Evolutionary conservation across 805 yeast species (phyloP).

Genomic region (Wickerhamomyces pijperi): DNA sequence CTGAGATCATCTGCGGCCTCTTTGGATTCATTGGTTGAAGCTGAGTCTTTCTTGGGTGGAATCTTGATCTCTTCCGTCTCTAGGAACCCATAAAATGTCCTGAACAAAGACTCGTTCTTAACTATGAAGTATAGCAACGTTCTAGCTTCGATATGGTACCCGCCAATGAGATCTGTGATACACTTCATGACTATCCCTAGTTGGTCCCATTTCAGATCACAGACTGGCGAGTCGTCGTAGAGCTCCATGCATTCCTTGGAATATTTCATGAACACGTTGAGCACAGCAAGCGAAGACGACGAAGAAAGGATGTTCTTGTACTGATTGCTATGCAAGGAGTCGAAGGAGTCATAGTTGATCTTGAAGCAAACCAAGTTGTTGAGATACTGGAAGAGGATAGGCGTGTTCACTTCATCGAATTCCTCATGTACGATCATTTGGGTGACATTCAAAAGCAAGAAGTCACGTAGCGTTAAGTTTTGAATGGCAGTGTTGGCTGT

Average conservation of each 20-base stretch:
- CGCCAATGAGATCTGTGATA: conserved; percentile 38
- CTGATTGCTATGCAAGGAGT: not conserved
- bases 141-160: conserved; percentile 39
- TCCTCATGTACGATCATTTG: conserved; percentile 27
- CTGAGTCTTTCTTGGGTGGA: not conserved
- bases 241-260: conserved; percentile 9
- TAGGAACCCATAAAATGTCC: conserved; percentile 2
- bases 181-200: conserved; percentile 50
- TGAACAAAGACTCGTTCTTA: conserved; percentile 23
- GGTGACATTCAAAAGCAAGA: conserved; percentile 42
- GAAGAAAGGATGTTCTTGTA: not conserved
- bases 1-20: not conserved
- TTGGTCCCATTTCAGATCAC: conserved; percentile 37
- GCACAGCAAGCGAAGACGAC: conserved; percentile 31
- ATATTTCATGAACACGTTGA: conserved; percentile 27
- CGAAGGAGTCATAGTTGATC: not conserved
- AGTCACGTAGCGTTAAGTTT: conserved; percentile 49
- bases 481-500: not conserved
- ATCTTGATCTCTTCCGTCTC: not conserved
- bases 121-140: conserved; percentile 40
- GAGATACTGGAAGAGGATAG: conserved; percentile 45
- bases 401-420: conserved; percentile 24
- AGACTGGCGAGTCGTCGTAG: conserved; percentile 13
- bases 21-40: not conserved
- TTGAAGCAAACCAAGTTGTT: conserved; percentile 47